Percentiles rank a stretch among this genome's conserved stretches.
Evolutionary conservation across 495 filamentous ascomycete genomes (phyloP).

Genomic region (Neurospora africana): DNA sequence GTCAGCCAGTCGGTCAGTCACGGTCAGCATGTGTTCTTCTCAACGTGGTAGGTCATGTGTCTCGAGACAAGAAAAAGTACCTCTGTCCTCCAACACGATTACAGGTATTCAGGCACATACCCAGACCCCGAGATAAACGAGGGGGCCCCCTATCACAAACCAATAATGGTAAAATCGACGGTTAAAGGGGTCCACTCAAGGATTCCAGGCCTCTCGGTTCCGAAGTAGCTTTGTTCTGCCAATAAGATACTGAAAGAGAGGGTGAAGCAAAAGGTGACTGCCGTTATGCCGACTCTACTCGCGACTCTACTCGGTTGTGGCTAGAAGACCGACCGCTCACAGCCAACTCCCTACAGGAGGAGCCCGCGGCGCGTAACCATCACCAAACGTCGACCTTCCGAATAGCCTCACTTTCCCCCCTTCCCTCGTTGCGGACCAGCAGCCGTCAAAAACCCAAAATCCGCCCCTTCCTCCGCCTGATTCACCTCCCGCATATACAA

Average conservation of each 20-base stretch:
- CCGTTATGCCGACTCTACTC: neutral
- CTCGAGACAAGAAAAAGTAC: neutral
- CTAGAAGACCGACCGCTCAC: neutral
- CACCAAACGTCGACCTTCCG: neutral
- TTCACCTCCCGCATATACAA: constrained; percentile 56
- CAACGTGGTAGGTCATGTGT: neutral
- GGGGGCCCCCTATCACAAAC: too few relatives aligned
- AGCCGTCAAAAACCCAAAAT: constrained; percentile 56
- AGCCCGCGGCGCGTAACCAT: neutral
- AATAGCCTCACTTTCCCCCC: neutral
- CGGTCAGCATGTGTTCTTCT: neutral
- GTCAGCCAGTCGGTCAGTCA: neutral
- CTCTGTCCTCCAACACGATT: neutral
- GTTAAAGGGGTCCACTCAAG: too few relatives aligned
- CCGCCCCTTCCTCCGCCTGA: constrained; percentile 51
- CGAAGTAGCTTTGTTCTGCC: neutral
- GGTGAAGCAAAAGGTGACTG: neutral
- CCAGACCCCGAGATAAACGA: neutral
- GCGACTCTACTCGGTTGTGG: neutral
- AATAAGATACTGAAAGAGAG: neutral
- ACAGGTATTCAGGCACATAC: neutral
- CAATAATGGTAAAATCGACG: too few relatives aligned
- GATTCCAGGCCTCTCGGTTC: too few relatives aligned
- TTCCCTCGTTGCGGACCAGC: constrained; percentile 13
- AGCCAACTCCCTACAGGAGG: neutral